These are phyloP conservation scores for Gardenia jasminoides DNA, from an alignment of 257 asterid species.

Conservation along the genomic window DNA sequence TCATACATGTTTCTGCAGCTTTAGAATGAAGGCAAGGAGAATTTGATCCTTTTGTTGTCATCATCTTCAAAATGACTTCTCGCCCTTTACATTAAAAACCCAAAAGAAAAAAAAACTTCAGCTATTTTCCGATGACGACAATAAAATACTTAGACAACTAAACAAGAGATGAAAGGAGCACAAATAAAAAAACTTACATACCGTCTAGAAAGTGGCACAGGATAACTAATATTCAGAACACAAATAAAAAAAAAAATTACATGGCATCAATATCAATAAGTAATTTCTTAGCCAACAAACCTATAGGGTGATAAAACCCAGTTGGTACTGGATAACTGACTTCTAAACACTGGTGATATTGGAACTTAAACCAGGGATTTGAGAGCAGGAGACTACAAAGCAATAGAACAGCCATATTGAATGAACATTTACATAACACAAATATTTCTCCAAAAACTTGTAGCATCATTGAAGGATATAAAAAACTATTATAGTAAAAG, in stretches of 20 bases:
- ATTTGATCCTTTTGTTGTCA: too few species aligned
- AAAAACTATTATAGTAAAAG: not conserved
- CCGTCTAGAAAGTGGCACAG: too few species aligned
- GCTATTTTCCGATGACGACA: too few species aligned
- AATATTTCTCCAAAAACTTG: not conserved
- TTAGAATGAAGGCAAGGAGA: too few species aligned
- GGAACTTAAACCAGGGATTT: constrained; percentile 95
- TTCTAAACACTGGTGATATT: constrained; percentile 85
- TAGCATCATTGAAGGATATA: not conserved
- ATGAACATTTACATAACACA: constrained; percentile 6
- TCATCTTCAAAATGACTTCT: too few species aligned
- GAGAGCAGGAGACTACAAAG: constrained; percentile 94
- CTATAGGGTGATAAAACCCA: constrained; percentile 84
- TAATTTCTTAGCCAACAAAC: constrained; percentile 84
- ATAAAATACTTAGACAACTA: too few species aligned
- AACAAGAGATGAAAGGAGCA: too few species aligned
- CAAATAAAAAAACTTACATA: too few species aligned
- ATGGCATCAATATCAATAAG: constrained; percentile 85
- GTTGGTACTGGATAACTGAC: constrained; percentile 60
- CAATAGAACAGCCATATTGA: constrained; percentile 13
- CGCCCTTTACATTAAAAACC: too few species aligned
- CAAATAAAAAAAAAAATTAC: constrained; percentile 54
- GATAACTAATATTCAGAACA: constrained; percentile 12
- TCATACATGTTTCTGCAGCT: too few species aligned
- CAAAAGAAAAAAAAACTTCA: too few species aligned